A percentile compares a stretch with the other conserved stretches of the same genome.
Evolutionary conservation across 2,329 filamentous ascomycete genomes (phyloP).

Genomic region (Fusarium pininemorale): DNA sequence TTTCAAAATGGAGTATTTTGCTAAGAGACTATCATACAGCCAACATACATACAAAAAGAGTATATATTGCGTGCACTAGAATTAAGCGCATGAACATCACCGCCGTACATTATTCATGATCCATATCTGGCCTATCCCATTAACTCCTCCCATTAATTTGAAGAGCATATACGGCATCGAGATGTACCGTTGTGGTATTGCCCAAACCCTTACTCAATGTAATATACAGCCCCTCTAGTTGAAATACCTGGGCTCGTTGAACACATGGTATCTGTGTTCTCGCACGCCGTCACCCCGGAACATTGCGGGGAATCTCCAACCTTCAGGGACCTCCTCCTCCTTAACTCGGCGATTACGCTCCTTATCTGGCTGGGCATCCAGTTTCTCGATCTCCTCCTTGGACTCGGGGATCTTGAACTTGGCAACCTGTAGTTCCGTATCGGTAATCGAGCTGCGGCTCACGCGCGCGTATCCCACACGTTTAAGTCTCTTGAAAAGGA

Average conservation of each 20-base stretch:
- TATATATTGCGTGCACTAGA: slow-evolving; percentile 24
- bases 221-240: slow-evolving; percentile 22
- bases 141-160: slow-evolving; percentile 13
- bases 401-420: slow-evolving; percentile 85
- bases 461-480: slow-evolving; percentile 90
- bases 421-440: slow-evolving; percentile 95
- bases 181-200: slow-evolving; percentile 5
- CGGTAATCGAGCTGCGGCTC: slow-evolving; percentile 89
- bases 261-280: slow-evolving; percentile 93
- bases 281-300: slow-evolving; percentile 88
- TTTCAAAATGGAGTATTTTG: not conserved
- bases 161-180: not conserved
- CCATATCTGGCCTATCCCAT: slow-evolving; percentile 7
- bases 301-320: slow-evolving; percentile 82
- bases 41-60: not conserved
- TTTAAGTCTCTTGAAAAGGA: slow-evolving; percentile 89
- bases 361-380: slow-evolving; percentile 57
- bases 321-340: slow-evolving; percentile 79
- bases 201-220: not conserved
- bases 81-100: slow-evolving; percentile 20
- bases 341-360: slow-evolving; percentile 66
- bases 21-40: not conserved
- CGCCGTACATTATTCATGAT: slow-evolving; percentile 34
- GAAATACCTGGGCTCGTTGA: slow-evolving; percentile 86
- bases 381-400: slow-evolving; percentile 62